phyloP scores from a whole-genome alignment of 2,329 filamentous ascomycete species.

The Pseudopithomyces maydicus region DNA sequence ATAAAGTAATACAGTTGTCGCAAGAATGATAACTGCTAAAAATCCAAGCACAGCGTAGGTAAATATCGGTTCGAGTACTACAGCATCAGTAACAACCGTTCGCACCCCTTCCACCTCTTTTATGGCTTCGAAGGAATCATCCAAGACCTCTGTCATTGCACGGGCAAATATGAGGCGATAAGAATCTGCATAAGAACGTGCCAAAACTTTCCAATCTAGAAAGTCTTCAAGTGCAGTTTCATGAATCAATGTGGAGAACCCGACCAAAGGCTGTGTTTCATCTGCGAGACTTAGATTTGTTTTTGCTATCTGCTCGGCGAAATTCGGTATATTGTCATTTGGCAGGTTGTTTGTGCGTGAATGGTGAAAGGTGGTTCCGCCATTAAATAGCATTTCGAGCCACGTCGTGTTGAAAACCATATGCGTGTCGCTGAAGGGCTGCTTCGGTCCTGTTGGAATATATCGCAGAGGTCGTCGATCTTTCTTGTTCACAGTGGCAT shows the following conservation, averaged over 20 bases:
- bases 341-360: slow-evolving; percentile 18
- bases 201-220: slow-evolving; percentile 39
- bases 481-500: slow-evolving; percentile 43
- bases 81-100: slow-evolving; percentile 32
- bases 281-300: slow-evolving; percentile 16
- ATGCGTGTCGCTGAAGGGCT: slow-evolving; percentile 19
- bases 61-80: slow-evolving; percentile 47
- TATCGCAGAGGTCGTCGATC: slow-evolving; percentile 10
- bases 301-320: slow-evolving; percentile 10
- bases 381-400: slow-evolving; percentile 41
- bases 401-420: slow-evolving; percentile 44
- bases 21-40: slow-evolving; percentile 30
- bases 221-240: slow-evolving; percentile 35
- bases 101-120: slow-evolving; percentile 18
- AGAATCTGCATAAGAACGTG: slow-evolving; percentile 44
- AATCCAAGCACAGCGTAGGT: slow-evolving; percentile 45
- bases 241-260: slow-evolving; percentile 43
- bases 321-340: slow-evolving; percentile 7
- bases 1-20: slow-evolving; percentile 26
- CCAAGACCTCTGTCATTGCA: slow-evolving; percentile 38
- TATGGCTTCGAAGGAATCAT: slow-evolving; percentile 10
- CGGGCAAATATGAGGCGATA: slow-evolving; percentile 52
- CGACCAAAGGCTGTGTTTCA: slow-evolving; percentile 36
- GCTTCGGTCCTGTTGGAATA: slow-evolving; percentile 27
- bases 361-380: not conserved